These are phyloP conservation scores for Fusarium mexicanum DNA, from an alignment of 2,329 filamentous ascomycete species.

Conservation along the genomic window DNA sequence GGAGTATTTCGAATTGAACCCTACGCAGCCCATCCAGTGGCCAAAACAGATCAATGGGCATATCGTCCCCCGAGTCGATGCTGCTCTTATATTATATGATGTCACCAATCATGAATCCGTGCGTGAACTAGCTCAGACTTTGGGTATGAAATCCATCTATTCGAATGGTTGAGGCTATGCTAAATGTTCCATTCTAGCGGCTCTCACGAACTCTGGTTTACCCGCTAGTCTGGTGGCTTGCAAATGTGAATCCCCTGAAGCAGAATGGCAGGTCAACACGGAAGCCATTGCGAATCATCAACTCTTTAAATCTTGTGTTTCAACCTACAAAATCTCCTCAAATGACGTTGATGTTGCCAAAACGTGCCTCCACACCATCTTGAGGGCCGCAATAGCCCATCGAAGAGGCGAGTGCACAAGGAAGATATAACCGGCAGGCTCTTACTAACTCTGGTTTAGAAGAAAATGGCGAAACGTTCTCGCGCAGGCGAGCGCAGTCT, in stretches of 20 bases:
- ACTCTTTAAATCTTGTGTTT: constrained; percentile 74
- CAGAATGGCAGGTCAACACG: constrained; percentile 76
- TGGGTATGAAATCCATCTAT: constrained; percentile 65
- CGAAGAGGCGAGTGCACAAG: constrained; percentile 67
- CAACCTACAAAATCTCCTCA: constrained; percentile 77
- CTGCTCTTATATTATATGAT: constrained; percentile 87
- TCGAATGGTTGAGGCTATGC: neutral
- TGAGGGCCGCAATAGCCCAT: constrained; percentile 74
- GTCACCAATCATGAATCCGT: constrained; percentile 82
- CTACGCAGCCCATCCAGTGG: constrained; percentile 69
- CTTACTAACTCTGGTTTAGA: constrained; percentile 36
- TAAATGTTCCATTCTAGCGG: constrained; percentile 61
- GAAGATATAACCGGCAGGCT: neutral
- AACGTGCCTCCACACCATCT: constrained; percentile 78
- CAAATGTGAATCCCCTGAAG: constrained; percentile 84
- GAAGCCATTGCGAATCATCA: constrained; percentile 69
- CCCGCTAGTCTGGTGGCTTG: constrained; percentile 86
- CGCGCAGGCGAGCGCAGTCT: constrained; percentile 68
- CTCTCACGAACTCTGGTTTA: constrained; percentile 75
- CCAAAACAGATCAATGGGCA: constrained; percentile 75
- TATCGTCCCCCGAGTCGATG: constrained; percentile 80
- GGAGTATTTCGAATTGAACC: constrained; percentile 70
- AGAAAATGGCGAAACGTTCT: constrained; percentile 56
- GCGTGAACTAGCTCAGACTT: constrained; percentile 75
- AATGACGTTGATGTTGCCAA: constrained; percentile 77